Conservation (phyloP, 495 filamentous ascomycete species). For the Cercophora newfieldiana region DNA sequence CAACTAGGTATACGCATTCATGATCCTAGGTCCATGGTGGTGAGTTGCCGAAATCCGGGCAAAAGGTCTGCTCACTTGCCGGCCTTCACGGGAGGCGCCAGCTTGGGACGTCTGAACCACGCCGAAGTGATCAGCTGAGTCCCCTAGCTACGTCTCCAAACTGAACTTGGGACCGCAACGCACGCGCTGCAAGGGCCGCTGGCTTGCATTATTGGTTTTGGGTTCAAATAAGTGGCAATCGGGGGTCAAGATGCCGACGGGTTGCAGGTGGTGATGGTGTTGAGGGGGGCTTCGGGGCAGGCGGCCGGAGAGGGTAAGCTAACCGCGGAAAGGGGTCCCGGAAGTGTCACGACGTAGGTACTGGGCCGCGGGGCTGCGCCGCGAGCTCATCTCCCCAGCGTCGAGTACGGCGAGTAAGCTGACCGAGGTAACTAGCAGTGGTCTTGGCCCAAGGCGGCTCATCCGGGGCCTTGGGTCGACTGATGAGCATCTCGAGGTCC, state of each 20-base stretch:
- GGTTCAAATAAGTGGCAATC: not conserved
- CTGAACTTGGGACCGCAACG: too few species aligned
- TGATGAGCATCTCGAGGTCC: not conserved
- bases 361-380: not conserved
- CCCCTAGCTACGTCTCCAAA: too few species aligned
- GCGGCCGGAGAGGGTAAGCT: too few species aligned
- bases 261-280: not conserved
- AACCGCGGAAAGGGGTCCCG: not conserved
- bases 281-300: not conserved
- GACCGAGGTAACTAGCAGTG: not conserved
- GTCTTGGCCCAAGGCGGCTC: not conserved
- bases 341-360: not conserved
- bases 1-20: too few species aligned
- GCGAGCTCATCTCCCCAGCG: not conserved
- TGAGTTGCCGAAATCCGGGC: too few species aligned
- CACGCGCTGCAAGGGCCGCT: not conserved
- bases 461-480: not conserved
- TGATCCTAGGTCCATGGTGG: too few species aligned
- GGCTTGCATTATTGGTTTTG: not conserved
- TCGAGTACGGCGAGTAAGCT: not conserved
- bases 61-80: too few species aligned
- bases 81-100: too few species aligned
- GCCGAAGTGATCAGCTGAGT: too few species aligned
- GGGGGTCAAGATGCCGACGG: not conserved
- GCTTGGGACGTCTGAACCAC: too few species aligned